These are phyloP conservation scores for Cercospora sesami DNA, from an alignment of 2,329 filamentous ascomycete species.

Conservation along the genomic window DNA sequence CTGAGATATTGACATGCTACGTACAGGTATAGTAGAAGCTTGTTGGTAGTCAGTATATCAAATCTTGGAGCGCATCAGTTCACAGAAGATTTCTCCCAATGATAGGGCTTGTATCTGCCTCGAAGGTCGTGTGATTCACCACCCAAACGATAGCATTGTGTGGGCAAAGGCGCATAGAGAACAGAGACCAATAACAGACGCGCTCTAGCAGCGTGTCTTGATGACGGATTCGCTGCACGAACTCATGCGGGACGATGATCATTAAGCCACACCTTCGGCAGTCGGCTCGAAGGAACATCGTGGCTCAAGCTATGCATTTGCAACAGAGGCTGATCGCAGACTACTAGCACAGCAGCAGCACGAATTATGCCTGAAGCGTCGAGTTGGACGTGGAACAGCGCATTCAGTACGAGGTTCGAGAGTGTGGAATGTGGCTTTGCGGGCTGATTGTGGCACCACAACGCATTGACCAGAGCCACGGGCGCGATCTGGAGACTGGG, in stretches of 20 bases:
- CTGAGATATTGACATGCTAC: background rate
- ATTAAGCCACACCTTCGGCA: background rate
- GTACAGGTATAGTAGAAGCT: background rate
- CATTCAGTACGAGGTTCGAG: background rate
- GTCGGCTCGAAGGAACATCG: conserved; percentile 4
- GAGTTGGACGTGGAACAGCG: background rate
- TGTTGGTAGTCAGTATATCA: background rate
- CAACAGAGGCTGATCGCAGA: background rate
- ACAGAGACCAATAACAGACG: background rate
- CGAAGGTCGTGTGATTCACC: background rate
- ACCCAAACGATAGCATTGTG: background rate
- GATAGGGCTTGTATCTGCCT: background rate
- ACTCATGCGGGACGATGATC: background rate
- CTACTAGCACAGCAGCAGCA: background rate
- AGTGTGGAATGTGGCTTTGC: conserved; percentile 5
- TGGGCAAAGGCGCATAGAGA: background rate
- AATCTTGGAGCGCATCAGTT: background rate
- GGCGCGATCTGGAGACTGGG: conserved; percentile 33
- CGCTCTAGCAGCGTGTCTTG: background rate
- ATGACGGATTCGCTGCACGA: background rate
- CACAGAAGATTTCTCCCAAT: background rate
- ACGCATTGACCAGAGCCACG: conserved; percentile 43
- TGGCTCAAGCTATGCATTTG: conserved; percentile 3
- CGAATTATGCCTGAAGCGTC: background rate
- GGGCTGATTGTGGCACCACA: background rate